Conservation (phyloP, 179 eudicot genomes). For the Drosera spatulata region DNA sequence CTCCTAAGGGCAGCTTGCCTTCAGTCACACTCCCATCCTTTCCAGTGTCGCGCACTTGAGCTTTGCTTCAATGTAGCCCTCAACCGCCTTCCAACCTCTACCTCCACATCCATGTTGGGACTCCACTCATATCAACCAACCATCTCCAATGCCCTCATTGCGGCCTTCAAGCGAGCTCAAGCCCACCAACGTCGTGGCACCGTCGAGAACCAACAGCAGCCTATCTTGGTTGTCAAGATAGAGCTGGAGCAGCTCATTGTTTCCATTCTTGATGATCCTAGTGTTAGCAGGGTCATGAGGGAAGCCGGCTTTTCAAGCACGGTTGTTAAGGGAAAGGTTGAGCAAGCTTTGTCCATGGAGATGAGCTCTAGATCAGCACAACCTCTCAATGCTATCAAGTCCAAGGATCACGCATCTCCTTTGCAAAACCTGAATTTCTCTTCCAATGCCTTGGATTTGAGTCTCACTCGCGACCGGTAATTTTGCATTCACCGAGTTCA, state of each 20-base stretch:
- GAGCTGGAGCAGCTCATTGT: constrained; percentile 64
- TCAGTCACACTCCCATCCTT: constrained; percentile 61
- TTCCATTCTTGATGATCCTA: constrained; percentile 67
- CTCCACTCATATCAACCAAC: constrained; percentile 37
- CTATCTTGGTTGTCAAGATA: constrained; percentile 46
- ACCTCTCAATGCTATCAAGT: constrained; percentile 6
- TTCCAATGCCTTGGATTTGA: constrained; percentile 41
- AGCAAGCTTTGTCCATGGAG: constrained; percentile 42
- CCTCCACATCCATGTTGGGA: constrained; percentile 39
- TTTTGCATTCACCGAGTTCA: background rate
- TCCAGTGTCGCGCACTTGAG: constrained; percentile 69
- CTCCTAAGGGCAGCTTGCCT: constrained; percentile 56
- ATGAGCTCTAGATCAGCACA: constrained; percentile 20
- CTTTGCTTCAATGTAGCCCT: constrained; percentile 81
- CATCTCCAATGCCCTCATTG: constrained; percentile 61
- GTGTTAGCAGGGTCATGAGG: constrained; percentile 75
- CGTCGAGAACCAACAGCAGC: constrained; percentile 58
- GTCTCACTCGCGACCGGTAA: constrained; percentile 52
- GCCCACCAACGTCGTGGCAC: constrained; percentile 77
- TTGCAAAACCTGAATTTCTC: constrained; percentile 40
- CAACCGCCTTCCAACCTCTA: constrained; percentile 61
- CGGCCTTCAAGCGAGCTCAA: constrained; percentile 80
- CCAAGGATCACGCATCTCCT: background rate
- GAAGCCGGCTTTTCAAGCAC: constrained; percentile 76
- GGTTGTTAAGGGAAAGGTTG: constrained; percentile 54